Evolutionary conservation across 768 basidiomycete species (phyloP), one percentile per base, ranked within the genome.

Genomic region (Amanita muscaria): DNA sequence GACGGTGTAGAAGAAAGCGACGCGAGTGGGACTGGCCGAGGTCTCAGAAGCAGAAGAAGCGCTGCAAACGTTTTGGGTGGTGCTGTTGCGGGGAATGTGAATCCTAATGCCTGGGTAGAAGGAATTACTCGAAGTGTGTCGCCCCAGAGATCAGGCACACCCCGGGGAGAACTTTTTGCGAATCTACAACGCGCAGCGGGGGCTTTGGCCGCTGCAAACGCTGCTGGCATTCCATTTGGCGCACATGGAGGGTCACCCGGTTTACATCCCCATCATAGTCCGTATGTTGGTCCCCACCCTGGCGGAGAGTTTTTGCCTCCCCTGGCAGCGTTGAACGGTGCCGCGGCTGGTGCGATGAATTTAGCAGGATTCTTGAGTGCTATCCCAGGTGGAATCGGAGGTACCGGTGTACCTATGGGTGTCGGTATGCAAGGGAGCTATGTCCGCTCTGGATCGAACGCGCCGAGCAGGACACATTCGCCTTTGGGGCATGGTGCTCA

Each of bases 401-500:
- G 24, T 6, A 11, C 22, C 7, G 31, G 32, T 10, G 33, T 23
- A 8, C 27, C 6, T 6, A 29, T 29, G 27, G 23, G 34, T 11
- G 25, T 47, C 16, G 34, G 58, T 57, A 66, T 70, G 47, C 67
- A 67, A 35, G 65, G 73, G 40, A 74, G 77, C 58, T 83, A 82
- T 60, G 65, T 80, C 52, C 72, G 81, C 53, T 75, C 80, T 18
- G 70, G 78, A 46, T 80, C 76, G 38, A 70, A 74, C 50, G 78
- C 77, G 19, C 83, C 83, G 4, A 85, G 80, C 60, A 66, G 82
- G 53, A 80, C 82, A 41, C 83, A 86, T 58, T 83, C 83, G 35
- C 83, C 83, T 38, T 59, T 79, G 55, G 74, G 73, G 42, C 77
- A 73, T 51, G 70, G 67, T 4, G 55, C 54, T 22, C n/a, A n/a